Percentiles rank a stretch among this genome's conserved stretches.
Conservation (phyloP, 257 asterid genomes). For the Primulina huaijiensis region DNA sequence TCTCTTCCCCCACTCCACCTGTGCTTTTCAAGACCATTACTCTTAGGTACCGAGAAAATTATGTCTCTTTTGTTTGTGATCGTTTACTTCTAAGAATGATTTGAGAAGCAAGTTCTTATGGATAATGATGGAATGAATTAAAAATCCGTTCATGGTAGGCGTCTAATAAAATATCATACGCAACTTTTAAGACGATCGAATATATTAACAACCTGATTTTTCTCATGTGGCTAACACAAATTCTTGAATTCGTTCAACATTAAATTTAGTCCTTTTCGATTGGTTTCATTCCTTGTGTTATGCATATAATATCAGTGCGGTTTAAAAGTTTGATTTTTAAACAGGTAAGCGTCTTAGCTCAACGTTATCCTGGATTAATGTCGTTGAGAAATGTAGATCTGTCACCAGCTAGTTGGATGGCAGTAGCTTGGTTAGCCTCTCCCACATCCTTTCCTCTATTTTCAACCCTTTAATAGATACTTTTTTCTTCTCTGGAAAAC, state of each 20-base stretch:
- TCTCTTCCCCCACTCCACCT: not conserved
- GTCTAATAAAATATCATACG: conserved; percentile 24
- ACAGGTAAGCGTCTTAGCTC: conserved; percentile 41
- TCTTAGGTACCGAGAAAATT: not conserved
- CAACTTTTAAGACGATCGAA: conserved; percentile 23
- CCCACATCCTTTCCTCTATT: not conserved
- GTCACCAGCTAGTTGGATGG: conserved; percentile 87
- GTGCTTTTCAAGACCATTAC: not conserved
- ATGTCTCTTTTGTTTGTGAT: not conserved
- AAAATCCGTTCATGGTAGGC: conserved; percentile 12
- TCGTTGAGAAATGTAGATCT: conserved; percentile 55
- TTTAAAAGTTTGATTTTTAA: not conserved
- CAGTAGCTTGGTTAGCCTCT: conserved; percentile 45
- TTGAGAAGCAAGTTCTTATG: not conserved
- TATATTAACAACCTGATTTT: conserved; percentile 22
- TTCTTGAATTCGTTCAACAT: conserved; percentile 23
- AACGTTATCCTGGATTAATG: conserved; percentile 44
- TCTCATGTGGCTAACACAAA: conserved; percentile 17
- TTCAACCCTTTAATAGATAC: not conserved
- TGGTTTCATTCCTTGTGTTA: not conserved
- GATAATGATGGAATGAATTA: conserved; percentile 20
- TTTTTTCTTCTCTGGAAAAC: not conserved
- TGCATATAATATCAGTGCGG: not conserved
- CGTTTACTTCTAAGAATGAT: not conserved
- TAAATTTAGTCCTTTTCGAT: conserved; percentile 8